Base-by-base conservation (phyloP, 129 eudicot species). In the Centella asiatica region DNA sequence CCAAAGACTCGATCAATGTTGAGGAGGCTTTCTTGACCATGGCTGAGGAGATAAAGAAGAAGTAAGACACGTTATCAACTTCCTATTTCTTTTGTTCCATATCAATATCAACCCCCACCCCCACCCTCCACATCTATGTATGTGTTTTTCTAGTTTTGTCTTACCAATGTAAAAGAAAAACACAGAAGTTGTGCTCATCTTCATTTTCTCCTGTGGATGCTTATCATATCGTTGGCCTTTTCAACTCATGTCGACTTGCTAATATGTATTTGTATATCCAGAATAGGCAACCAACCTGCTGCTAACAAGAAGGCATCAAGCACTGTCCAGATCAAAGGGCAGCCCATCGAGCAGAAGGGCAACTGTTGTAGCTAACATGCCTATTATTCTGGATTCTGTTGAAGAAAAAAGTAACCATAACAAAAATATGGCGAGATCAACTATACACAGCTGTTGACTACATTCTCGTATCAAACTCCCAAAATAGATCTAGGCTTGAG, bases 1-100 rank as follows among this genome's bases (percentile, higher is more conserved):
- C 97, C 29, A 90, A 90, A 79, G 97, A 86, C 71, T 67, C 97
- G 0, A 84, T 90, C n/a, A 90, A 90, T 55, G 97, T 90, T 70
- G 97, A 90, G 79, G 89, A 90, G 65, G 89, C 97, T 75, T 90
- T 90, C 85, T 79, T 90, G 73, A 90, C 97, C 68, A 90, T 90
- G 97, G 95, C 97, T 59, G 89, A 73, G 24, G 97, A 86, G 83
- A 90, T 90, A 36, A 90, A 90, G 95, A 90, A 90, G 74, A 90
- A 81, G 97, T 90, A 79, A 75, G 75, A 52, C 8, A 27, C 24
- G 45, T 49, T 34, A 24, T 1, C 47, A 46, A 23, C 29, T 4
- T 1, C 27, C 29, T 29, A 55, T 42, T 11, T 14, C n/a, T n/a
- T n/a, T n/a, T n/a, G n/a, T n/a, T n/a, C n/a, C n/a, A n/a, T n/a